These are phyloP conservation scores for Radiomyces spectabilis DNA, from an alignment of 192 early-diverging fungal species.

Conservation along the genomic window DNA sequence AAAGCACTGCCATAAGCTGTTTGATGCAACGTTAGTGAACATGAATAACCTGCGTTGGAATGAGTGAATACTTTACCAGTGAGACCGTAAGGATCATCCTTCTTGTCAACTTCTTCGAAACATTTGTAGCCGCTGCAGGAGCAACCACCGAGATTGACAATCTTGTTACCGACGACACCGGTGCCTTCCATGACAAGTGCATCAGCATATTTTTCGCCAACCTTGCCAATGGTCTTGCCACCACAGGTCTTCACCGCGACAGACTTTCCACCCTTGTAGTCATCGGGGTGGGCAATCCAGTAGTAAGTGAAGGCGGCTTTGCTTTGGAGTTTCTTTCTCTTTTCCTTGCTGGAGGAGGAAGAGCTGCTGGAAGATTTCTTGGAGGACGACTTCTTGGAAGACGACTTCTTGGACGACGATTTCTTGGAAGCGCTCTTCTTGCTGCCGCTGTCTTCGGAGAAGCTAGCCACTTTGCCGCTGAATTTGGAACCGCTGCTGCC, in stretches of 20 bases:
- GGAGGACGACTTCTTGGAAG: neutral
- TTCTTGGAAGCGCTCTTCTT: neutral
- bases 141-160: constrained; percentile 28
- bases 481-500: too few species aligned
- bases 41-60: neutral
- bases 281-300: constrained; percentile 27
- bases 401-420: neutral
- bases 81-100: constrained; percentile 24
- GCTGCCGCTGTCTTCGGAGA: too few species aligned
- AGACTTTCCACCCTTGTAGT: constrained; percentile 7
- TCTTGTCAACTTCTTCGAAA: constrained; percentile 20
- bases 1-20: constrained; percentile 19
- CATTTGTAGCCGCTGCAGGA: constrained; percentile 27
- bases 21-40: too few species aligned
- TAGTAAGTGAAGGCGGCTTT: constrained; percentile 24
- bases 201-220: constrained; percentile 19
- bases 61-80: constrained; percentile 5
- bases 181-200: constrained; percentile 30
- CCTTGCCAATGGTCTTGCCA: constrained; percentile 16
- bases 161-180: constrained; percentile 16
- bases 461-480: neutral
- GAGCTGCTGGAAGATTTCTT: neutral
- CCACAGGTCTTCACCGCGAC: constrained; percentile 24
- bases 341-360: neutral
- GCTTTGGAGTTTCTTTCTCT: constrained; percentile 22